Conservation (phyloP, 108 stramenopile genomes). For the Schizochytrium sp. region DNA sequence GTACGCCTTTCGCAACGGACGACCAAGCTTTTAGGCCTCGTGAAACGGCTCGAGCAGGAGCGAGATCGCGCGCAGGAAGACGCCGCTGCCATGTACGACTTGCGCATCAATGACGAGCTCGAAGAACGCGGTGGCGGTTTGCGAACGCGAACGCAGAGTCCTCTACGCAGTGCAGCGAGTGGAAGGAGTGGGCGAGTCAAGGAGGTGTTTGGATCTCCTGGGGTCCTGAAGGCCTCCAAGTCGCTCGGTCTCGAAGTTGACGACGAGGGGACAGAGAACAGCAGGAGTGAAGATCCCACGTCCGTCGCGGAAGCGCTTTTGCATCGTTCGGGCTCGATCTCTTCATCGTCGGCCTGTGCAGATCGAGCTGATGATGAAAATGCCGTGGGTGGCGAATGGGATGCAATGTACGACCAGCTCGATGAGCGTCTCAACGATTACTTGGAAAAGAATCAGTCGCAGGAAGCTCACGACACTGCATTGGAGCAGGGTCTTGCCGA, state of each 20-base stretch:
- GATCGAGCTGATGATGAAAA: neutral
- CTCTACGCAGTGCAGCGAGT: neutral
- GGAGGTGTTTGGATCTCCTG: neutral
- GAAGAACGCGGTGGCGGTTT: neutral
- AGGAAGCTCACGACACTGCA: neutral
- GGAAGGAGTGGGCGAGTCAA: neutral
- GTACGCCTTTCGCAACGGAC: neutral
- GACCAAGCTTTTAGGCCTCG: neutral
- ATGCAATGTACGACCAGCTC: neutral
- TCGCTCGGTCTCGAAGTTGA: neutral
- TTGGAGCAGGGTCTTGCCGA: neutral
- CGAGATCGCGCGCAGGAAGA: neutral
- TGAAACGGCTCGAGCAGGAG: neutral
- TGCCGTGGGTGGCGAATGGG: neutral
- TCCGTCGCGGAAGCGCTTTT: too few relatives aligned
- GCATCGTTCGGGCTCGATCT: too few relatives aligned
- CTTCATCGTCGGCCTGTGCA: too few relatives aligned
- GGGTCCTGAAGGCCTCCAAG: neutral
- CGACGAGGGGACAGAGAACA: neutral
- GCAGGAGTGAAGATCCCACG: neutral
- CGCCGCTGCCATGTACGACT: neutral
- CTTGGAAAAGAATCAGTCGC: neutral
- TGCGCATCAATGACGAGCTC: neutral
- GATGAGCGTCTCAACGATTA: neutral
- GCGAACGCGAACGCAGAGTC: neutral